phyloP scores from a whole-genome alignment of 1,284 basidiomycete species.

The Leccinum pallidistipes region DNA sequence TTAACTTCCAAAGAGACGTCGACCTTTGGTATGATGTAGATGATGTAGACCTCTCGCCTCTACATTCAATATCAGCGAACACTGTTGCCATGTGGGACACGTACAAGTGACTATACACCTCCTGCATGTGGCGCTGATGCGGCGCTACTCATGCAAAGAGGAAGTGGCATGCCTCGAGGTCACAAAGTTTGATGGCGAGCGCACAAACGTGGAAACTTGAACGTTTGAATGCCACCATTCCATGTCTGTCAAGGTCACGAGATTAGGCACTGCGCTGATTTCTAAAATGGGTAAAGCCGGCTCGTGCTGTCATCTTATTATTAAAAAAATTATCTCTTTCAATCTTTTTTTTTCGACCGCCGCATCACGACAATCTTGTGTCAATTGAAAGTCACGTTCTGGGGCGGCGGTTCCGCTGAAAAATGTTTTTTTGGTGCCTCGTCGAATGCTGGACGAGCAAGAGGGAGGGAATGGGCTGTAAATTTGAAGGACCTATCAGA shows the following conservation, averaged over 20 bases:
- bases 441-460: too few species aligned
- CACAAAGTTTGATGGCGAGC: slow-evolving; percentile 30
- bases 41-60: background rate
- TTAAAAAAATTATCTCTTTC: too few species aligned
- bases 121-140: slow-evolving; percentile 20
- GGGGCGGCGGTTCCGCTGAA: too few species aligned
- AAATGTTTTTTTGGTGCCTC: too few species aligned
- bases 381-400: too few species aligned
- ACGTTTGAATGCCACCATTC: slow-evolving; percentile 3
- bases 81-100: slow-evolving; percentile 3
- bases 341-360: background rate
- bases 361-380: too few species aligned
- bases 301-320: too few species aligned
- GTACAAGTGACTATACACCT: slow-evolving; percentile 4
- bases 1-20: background rate
- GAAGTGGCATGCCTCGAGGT: slow-evolving; percentile 26
- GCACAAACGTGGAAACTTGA: slow-evolving; percentile 4
- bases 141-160: slow-evolving; percentile 7
- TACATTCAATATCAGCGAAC: slow-evolving; percentile 24
- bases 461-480: too few species aligned
- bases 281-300: slow-evolving; percentile 14
- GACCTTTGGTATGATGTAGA: background rate
- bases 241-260: slow-evolving; percentile 17
- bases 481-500: slow-evolving; percentile 9
- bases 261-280: slow-evolving; percentile 5